Percentiles rank a stretch among this genome's conserved stretches.
Conservation (phyloP, 352 stramenopile genomes). For the Phytophthora pseudosyringae region DNA sequence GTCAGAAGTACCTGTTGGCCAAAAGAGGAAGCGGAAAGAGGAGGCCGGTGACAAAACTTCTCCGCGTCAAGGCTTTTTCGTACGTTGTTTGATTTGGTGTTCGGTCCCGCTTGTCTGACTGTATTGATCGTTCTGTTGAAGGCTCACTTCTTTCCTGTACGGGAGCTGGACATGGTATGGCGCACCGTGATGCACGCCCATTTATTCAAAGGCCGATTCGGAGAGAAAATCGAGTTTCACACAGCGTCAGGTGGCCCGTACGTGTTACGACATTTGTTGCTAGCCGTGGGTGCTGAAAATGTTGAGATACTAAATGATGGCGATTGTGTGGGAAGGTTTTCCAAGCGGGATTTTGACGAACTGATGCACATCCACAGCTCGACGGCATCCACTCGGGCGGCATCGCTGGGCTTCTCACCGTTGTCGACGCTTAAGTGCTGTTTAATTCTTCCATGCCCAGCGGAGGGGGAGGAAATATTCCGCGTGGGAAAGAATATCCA, state of each 20-base stretch:
- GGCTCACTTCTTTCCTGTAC: slow-evolving; percentile 65
- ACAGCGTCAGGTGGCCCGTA: slow-evolving; percentile 59
- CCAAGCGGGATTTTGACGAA: slow-evolving; percentile 77
- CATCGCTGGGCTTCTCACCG: slow-evolving; percentile 42
- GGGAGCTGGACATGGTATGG: slow-evolving; percentile 67
- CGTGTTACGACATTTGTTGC: slow-evolving; percentile 14
- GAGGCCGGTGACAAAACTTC: neutral
- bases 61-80: slow-evolving; percentile 41
- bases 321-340: slow-evolving; percentile 43
- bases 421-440: slow-evolving; percentile 70
- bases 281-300: too few relatives aligned
- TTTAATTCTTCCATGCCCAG: slow-evolving; percentile 63
- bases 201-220: slow-evolving; percentile 63
- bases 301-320: slow-evolving; percentile 3
- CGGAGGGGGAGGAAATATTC: slow-evolving; percentile 70
- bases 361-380: slow-evolving; percentile 76
- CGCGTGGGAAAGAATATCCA: slow-evolving; percentile 78
- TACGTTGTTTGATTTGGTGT: slow-evolving; percentile 25
- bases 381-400: slow-evolving; percentile 38
- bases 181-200: slow-evolving; percentile 68
- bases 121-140: slow-evolving; percentile 17
- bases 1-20: slow-evolving; percentile 9
- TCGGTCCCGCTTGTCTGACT: neutral
- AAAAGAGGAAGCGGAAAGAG: slow-evolving; percentile 43
- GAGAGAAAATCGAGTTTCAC: slow-evolving; percentile 71